Evolutionary conservation across 2,329 filamentous ascomycete species (phyloP), one percentile per base, ranked within the genome.

Genomic region (Cercospora sojina): DNA sequence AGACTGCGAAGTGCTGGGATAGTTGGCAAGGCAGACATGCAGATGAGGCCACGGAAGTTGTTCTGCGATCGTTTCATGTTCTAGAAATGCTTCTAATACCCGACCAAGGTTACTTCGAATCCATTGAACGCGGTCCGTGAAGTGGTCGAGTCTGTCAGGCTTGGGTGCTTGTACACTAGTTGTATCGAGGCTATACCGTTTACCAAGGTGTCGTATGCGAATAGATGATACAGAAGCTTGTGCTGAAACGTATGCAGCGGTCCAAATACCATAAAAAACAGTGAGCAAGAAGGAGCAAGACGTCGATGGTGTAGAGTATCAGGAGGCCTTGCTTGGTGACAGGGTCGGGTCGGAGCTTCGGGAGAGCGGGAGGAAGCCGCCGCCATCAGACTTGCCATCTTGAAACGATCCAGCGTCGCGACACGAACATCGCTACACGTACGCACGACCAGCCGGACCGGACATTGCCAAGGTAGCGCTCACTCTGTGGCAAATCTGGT

Each of bases 401-500:
- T 20, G 43, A n/a, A 59, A 62, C 64, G 49, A 32, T 23, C 58
- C 51, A 51, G 27, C 51, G 23, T 25, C 51, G 59, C 59, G 59
- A 61, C 59, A 43, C 43, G 38, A 29, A 56, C 29, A 29, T 56
- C 51, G 23, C 51, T 29, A 25, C 57, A 32, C 53, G 25, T 61
- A 59, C 56, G 47, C 47, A 49, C 56, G 43, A 13, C 29, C 18
- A 9, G 20, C 57, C 32, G 35, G 57, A 25, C 57, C n/a, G 25
- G 29, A 51, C 49, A 55, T 64, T 57, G 64, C 51, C 25, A 66
- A 67, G 67, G 67, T 69, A 67, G 38, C 32, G 53, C 62, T 59
- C 57, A 64, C 32, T 55, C 29, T 23, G 23, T 53, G 20, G n/a
- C 23, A 41, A 25, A 51, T 31, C 62, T 64, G 53, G 59, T 35